phyloP scores from a whole-genome alignment of 148 eudicot species.

The Amaranthus cruentus region DNA sequence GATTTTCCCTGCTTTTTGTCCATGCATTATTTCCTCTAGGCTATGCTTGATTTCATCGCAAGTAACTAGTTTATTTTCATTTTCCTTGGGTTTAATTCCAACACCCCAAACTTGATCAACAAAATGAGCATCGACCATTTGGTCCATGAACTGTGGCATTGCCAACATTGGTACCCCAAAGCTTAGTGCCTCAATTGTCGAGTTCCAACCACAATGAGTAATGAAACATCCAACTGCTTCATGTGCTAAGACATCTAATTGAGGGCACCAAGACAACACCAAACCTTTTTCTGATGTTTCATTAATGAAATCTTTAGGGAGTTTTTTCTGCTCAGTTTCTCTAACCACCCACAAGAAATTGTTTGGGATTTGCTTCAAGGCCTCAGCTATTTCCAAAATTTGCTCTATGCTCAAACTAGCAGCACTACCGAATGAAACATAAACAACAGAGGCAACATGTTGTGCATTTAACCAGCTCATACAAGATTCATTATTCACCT shows the following conservation, averaged over 20 bases:
- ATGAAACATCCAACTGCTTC: conserved; percentile 26
- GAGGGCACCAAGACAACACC: conserved; percentile 22
- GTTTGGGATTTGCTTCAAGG: conserved; percentile 7
- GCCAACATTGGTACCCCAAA: conserved; percentile 26
- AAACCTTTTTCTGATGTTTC: conserved; percentile 22
- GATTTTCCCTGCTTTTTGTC: conserved; percentile 13
- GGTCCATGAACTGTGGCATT: conserved; percentile 29
- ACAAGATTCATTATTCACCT: conserved; percentile 11
- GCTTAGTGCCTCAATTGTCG: conserved; percentile 25
- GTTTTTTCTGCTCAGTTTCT: conserved; percentile 16
- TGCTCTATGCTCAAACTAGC: conserved; percentile 14
- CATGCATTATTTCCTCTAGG: conserved; percentile 13
- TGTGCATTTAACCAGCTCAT: conserved; percentile 21
- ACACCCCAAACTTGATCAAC: conserved; percentile 24
- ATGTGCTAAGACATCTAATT: conserved; percentile 22
- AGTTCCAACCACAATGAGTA: conserved; percentile 33
- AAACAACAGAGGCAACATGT: conserved; percentile 17
- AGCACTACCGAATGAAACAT: conserved; percentile 25
- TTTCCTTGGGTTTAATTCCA: conserved; percentile 9
- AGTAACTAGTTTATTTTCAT: conserved; percentile 6
- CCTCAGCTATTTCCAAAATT: conserved; percentile 19
- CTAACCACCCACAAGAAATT: conserved; percentile 21
- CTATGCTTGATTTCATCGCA: conserved; percentile 12
- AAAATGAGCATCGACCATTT: conserved; percentile 22
- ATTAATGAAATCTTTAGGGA: conserved; percentile 4